phyloP scores from a whole-genome alignment of 768 basidiomycete genomes.

The Calocybe cyanea region DNA sequence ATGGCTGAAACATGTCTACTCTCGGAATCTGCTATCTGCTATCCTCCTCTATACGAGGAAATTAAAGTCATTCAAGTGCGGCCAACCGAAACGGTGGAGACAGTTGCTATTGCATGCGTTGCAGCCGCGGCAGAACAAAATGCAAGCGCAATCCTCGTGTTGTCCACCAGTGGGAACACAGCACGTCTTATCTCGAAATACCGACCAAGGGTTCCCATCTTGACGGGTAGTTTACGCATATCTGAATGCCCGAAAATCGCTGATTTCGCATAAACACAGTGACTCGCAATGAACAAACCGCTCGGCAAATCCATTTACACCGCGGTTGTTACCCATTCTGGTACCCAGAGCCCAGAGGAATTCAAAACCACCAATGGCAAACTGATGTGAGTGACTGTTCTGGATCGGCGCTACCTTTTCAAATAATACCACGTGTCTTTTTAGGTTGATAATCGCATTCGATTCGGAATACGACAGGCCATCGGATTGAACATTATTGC shows the following conservation, averaged over 20 bases:
- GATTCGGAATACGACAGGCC: slow-evolving; percentile 83
- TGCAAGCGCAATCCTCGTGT: slow-evolving; percentile 91
- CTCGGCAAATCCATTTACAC: slow-evolving; percentile 95
- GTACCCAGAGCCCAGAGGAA: slow-evolving; percentile 92
- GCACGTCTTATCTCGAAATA: slow-evolving; percentile 96
- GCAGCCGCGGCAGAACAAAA: slow-evolving; percentile 94
- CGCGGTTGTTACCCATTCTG: slow-evolving; percentile 96
- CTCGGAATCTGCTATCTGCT: slow-evolving; percentile 93
- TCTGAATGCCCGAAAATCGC: neutral
- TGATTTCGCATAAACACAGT: slow-evolving; percentile 44
- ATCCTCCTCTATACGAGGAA: slow-evolving; percentile 91
- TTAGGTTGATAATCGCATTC: slow-evolving; percentile 85
- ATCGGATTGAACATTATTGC: slow-evolving; percentile 82
- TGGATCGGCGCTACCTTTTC: too few species aligned
- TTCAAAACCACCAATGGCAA: slow-evolving; percentile 91
- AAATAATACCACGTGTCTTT: too few species aligned
- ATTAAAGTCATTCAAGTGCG: slow-evolving; percentile 73
- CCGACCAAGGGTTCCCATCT: slow-evolving; percentile 88
- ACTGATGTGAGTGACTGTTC: slow-evolving; percentile 66
- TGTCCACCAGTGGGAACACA: slow-evolving; percentile 96
- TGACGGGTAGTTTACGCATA: slow-evolving; percentile 63
- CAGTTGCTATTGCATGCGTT: slow-evolving; percentile 86
- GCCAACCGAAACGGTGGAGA: slow-evolving; percentile 93
- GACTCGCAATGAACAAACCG: slow-evolving; percentile 92
- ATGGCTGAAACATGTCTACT: slow-evolving; percentile 99